Evolutionary conservation across 2,329 filamentous ascomycete genomes (phyloP).

Genomic region (Lomentospora prolificans): DNA sequence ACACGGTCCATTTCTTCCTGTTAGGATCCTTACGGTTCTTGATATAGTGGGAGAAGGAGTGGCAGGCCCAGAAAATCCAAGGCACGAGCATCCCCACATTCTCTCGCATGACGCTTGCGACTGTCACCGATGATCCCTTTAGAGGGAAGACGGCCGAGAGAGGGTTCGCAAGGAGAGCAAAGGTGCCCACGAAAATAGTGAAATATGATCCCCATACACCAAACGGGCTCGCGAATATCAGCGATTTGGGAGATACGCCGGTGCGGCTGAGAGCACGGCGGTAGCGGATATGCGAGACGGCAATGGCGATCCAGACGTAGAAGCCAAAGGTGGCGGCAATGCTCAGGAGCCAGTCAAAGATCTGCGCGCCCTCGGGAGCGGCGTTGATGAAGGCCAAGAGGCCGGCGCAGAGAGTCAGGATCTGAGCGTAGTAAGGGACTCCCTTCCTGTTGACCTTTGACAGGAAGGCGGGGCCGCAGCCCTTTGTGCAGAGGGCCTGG

Average conservation of each 20-base stretch:
- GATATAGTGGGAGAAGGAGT: neutral
- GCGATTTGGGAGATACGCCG: conserved; percentile 21
- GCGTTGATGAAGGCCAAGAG: conserved; percentile 34
- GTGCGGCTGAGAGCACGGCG: conserved; percentile 29
- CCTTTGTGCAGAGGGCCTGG: conserved; percentile 23
- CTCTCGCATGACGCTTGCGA: conserved; percentile 16
- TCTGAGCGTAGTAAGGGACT: conserved; percentile 32
- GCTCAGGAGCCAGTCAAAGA: conserved; percentile 37
- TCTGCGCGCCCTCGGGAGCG: conserved; percentile 22
- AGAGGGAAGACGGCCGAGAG: conserved; percentile 17
- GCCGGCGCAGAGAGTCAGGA: conserved; percentile 27
- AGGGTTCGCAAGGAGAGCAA: conserved; percentile 21
- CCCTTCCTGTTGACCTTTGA: conserved; percentile 19
- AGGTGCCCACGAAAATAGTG: conserved; percentile 17
- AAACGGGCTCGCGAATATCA: conserved; percentile 22
- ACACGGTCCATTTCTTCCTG: neutral
- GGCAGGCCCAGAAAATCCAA: conserved; percentile 4
- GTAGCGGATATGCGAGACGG: conserved; percentile 35
- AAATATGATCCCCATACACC: conserved; percentile 18
- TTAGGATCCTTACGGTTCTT: neutral
- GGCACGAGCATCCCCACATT: conserved; percentile 20
- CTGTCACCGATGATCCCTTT: conserved; percentile 11
- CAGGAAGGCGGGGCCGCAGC: conserved; percentile 22
- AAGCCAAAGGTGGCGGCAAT: conserved; percentile 34
- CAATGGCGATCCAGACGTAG: conserved; percentile 39